Evolutionary conservation across 2,329 filamentous ascomycete species (phyloP), one percentile per base, ranked within the genome.

Genomic region (Claviceps capensis): DNA sequence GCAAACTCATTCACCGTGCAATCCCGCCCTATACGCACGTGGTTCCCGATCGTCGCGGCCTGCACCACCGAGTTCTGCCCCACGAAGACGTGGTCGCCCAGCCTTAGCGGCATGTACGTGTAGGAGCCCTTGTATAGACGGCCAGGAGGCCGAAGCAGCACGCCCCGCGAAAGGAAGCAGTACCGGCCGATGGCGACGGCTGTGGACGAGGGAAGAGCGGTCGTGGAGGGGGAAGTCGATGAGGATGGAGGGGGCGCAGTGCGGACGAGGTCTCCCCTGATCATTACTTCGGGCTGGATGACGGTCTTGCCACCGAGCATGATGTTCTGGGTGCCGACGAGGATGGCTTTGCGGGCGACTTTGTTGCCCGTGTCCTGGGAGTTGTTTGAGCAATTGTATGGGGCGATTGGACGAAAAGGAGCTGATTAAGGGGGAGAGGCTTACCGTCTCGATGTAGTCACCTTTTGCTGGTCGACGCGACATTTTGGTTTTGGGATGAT

Each of bases 271-370:
- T 98, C 93, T 45, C 91, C 93, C 47, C 93, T 85, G 64, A 98
- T 88, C 69, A 93, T 89, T 61, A 89, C 91, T 64, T 95, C 90
- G 56, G 89, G 85, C 75, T 95, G 89, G 63, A 98, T 95, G 56
- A 97, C 88, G 1, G 90, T 95, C 70, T 88, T 95, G 57, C 93
- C 93, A 60, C 89, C 93, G 2, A 98, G 85, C 69, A 95, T 95
- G 70, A 98, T 97, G 71, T 97, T 95, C 61, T 95, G 89, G 22
- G 91, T 96, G 62, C 93, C 93, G 63, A 95, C 86, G 60, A 98
- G 88, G 65, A 85, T 83, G 56, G 88, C 87, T 60, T 88, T 88
- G 59, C 93, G 88, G 41, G 90, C 91, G 62, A 98, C 93, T 73
- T 97, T 97, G 78, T 98, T 98, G 59, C 93, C 93, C 2, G 90